These are phyloP conservation scores for Angomonas ambiguus DNA, from an alignment of 208 protist genomes.

Conservation along the genomic window DNA sequence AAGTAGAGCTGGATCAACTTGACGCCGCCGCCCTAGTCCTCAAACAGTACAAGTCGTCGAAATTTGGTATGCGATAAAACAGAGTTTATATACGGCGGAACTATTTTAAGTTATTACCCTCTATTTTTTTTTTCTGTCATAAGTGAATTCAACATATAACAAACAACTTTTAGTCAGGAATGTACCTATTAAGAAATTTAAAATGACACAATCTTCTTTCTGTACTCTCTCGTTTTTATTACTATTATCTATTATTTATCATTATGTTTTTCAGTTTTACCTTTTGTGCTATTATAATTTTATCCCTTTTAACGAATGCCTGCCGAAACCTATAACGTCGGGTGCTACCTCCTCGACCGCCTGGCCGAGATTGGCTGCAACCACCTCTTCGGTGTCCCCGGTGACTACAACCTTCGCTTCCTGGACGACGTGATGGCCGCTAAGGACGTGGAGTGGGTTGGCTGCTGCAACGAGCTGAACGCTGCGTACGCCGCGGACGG, in stretches of 20 bases:
- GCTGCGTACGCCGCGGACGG: conserved; percentile 46
- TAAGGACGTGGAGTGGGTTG: conserved; percentile 30
- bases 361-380: conserved; percentile 25
- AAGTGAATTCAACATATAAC: background rate
- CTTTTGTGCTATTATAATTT: background rate
- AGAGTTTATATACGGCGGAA: background rate
- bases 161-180: no score
- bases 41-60: conserved; percentile 5
- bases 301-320: conserved; percentile 18
- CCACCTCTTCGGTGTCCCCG: conserved; percentile 45
- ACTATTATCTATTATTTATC: conserved; percentile 1
- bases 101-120: background rate
- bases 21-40: background rate
- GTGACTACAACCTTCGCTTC: conserved; percentile 53
- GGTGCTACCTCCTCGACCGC: conserved; percentile 43
- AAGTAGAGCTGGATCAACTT: conserved; percentile 4
- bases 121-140: background rate
- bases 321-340: conserved; percentile 29
- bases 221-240: conserved; percentile 9
- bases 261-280: background rate
- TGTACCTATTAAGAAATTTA: no score
- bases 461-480: conserved; percentile 52
- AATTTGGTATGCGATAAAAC: background rate
- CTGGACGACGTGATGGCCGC: conserved; percentile 33
- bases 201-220: no score